Evolutionary conservation across 495 filamentous ascomycete genomes (phyloP).

Genomic region (Hypoxylon lenormandii): DNA sequence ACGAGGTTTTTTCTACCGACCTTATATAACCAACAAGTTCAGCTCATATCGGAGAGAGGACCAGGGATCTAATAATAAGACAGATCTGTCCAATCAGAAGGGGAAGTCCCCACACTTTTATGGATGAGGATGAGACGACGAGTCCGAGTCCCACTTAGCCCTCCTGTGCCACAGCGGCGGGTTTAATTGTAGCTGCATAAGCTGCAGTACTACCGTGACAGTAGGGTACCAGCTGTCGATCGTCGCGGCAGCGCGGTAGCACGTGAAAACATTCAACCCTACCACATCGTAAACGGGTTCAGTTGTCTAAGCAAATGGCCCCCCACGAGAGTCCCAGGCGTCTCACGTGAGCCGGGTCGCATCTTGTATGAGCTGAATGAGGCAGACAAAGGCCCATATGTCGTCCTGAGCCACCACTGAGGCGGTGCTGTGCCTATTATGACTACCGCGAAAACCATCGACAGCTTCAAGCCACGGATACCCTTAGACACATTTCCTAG

Average conservation of each 20-base stretch:
- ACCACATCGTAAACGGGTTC: too few species aligned
- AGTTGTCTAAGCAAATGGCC: constrained; percentile 9
- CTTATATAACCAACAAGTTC: neutral
- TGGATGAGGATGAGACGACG: too few species aligned
- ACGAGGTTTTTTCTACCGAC: neutral
- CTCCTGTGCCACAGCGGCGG: neutral
- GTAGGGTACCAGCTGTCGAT: constrained; percentile 1
- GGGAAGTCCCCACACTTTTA: too few species aligned
- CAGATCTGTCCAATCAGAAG: too few species aligned
- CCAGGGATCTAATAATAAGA: too few species aligned
- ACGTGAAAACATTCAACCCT: neutral
- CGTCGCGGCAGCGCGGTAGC: neutral
- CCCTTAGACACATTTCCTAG: constrained; percentile 35
- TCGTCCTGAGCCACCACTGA: constrained; percentile 33
- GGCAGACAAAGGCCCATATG: constrained; percentile 18
- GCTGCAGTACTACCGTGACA: too few species aligned
- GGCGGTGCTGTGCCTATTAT: constrained; percentile 23
- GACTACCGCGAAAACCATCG: constrained; percentile 12
- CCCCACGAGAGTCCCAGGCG: constrained; percentile 28
- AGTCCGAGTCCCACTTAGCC: too few species aligned
- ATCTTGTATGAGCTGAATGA: constrained; percentile 12
- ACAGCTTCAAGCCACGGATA: constrained; percentile 24
- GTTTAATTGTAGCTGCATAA: too few species aligned
- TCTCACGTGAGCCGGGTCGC: constrained; percentile 19
- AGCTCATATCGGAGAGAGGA: too few species aligned